These are phyloP conservation scores for Hansenula lynferdii DNA, from an alignment of 1,139 yeast species.

Conservation along the genomic window DNA sequence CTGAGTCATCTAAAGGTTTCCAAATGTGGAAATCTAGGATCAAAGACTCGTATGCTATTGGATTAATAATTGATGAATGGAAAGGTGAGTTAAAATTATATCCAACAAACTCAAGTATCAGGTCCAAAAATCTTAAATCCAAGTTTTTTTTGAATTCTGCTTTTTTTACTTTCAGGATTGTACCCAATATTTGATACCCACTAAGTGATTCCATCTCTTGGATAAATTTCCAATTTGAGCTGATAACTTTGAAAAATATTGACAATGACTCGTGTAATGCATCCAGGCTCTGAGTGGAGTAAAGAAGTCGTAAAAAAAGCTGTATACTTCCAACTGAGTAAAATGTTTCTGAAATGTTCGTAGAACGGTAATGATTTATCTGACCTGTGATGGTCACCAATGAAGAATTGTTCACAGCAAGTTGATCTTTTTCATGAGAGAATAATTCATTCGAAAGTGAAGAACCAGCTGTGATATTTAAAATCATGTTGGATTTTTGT, in stretches of 20 bases:
- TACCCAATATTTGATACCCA: slow-evolving; percentile 39
- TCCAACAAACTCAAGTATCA: slow-evolving; percentile 40
- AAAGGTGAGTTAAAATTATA: slow-evolving; percentile 35
- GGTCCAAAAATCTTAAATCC: slow-evolving; percentile 31
- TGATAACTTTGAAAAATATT: slow-evolving; percentile 29
- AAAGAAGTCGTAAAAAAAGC: slow-evolving; percentile 28
- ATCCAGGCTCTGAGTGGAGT: slow-evolving; percentile 23
- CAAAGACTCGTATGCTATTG: slow-evolving; percentile 38
- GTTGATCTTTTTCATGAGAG: background rate
- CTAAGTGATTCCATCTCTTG: slow-evolving; percentile 35
- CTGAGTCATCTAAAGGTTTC: slow-evolving; percentile 27
- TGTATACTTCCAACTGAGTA: slow-evolving; percentile 35
- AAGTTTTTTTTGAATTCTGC: slow-evolving; percentile 19
- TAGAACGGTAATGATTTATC: slow-evolving; percentile 14
- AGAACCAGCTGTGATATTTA: slow-evolving; percentile 12
- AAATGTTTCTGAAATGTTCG: slow-evolving; percentile 25
- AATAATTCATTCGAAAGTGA: background rate
- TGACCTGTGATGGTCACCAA: slow-evolving; percentile 13
- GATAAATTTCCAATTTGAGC: slow-evolving; percentile 26
- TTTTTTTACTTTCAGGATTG: slow-evolving; percentile 33
- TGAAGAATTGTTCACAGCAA: slow-evolving; percentile 1
- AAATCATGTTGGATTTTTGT: slow-evolving; percentile 9
- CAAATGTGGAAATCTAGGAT: slow-evolving; percentile 48
- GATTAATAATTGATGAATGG: slow-evolving; percentile 40
- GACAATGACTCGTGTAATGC: slow-evolving; percentile 23